These are phyloP conservation scores for Xylariaceae sp. DNA, from an alignment of 2,329 filamentous ascomycete species.

Conservation along the genomic window DNA sequence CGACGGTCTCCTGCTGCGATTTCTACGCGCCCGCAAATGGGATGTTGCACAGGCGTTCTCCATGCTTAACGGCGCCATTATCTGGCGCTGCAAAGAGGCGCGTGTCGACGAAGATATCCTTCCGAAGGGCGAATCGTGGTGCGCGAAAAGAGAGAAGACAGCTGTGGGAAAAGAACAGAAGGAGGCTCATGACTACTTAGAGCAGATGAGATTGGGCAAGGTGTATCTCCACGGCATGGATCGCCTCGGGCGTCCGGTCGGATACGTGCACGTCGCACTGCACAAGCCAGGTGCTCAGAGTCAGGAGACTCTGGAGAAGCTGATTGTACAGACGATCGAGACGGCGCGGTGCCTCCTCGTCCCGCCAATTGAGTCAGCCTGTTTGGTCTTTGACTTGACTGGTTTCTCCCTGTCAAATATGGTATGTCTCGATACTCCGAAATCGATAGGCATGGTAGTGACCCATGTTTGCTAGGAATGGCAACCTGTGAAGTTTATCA, in stretches of 20 bases:
- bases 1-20: conserved; percentile 78
- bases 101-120: conserved; percentile 90
- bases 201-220: conserved; percentile 84
- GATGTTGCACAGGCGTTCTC: conserved; percentile 86
- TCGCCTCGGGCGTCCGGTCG: conserved; percentile 81
- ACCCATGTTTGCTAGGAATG: conserved; percentile 67
- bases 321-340: conserved; percentile 90
- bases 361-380: conserved; percentile 83
- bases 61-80: conserved; percentile 90
- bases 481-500: conserved; percentile 94
- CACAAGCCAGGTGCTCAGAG: conserved; percentile 81
- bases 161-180: conserved; percentile 66
- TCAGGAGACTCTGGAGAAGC: conserved; percentile 78
- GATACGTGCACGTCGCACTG: conserved; percentile 79
- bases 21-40: conserved; percentile 87
- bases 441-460: neutral
- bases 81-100: conserved; percentile 81
- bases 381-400: conserved; percentile 92
- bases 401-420: conserved; percentile 91
- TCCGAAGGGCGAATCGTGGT: conserved; percentile 71
- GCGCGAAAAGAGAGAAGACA: conserved; percentile 45
- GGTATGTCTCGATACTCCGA: conserved; percentile 53
- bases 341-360: conserved; percentile 78
- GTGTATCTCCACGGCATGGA: conserved; percentile 87
- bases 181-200: conserved; percentile 74